These are phyloP conservation scores for Penicillium macrosclerotiorum DNA, from an alignment of 495 filamentous ascomycete genomes.

Conservation along the genomic window DNA sequence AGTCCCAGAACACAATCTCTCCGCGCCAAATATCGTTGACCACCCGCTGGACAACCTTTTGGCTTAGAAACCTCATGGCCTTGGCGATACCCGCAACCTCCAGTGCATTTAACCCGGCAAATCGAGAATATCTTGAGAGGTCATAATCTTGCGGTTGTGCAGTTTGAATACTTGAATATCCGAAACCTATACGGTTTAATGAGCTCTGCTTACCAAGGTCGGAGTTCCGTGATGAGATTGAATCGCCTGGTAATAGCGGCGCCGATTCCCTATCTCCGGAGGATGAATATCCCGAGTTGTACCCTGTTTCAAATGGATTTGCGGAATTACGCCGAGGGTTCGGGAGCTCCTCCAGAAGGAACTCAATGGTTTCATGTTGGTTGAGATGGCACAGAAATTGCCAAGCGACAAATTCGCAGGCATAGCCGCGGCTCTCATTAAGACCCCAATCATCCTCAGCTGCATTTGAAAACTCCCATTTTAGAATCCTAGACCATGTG, in stretches of 20 bases:
- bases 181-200: conserved; percentile 3
- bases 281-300: conserved; percentile 10
- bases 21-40: conserved; percentile 90
- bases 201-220: conserved; percentile 10
- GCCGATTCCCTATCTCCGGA: conserved; percentile 22
- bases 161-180: conserved; percentile 5
- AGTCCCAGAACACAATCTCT: conserved; percentile 90
- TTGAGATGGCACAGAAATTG: conserved; percentile 77
- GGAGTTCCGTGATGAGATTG: conserved; percentile 24
- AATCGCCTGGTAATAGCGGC: conserved; percentile 27
- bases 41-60: conserved; percentile 80
- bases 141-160: conserved; percentile 22
- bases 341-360: conserved; percentile 77
- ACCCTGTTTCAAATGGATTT: conserved; percentile 25
- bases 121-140: conserved; percentile 61
- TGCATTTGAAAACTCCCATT: conserved; percentile 66
- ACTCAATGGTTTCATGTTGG: conserved; percentile 78
- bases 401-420: conserved; percentile 92
- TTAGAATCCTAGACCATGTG: conserved; percentile 81
- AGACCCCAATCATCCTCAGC: conserved; percentile 66
- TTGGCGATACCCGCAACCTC: conserved; percentile 89
- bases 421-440: conserved; percentile 73
- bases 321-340: conserved; percentile 15
- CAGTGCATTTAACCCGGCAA: conserved; percentile 77
- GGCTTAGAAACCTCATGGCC: conserved; percentile 87